phyloP scores from a whole-genome alignment of 768 basidiomycete genomes.

The Tylopilus sp. region DNA sequence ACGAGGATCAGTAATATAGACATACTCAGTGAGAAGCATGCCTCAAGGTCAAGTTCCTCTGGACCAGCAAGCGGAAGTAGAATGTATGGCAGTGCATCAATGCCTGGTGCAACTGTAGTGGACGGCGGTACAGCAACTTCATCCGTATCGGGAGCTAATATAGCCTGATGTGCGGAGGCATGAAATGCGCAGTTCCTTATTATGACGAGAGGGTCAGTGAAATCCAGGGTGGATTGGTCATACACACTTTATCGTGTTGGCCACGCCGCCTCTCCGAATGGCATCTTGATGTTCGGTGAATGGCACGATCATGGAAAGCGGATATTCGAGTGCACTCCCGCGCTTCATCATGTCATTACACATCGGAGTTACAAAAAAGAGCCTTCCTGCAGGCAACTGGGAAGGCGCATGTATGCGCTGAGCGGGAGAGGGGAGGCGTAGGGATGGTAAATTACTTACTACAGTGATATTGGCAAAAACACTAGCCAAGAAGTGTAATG shows the following conservation, averaged over 20 bases:
- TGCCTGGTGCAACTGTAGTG: constrained; percentile 59
- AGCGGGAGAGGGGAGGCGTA: constrained; percentile 1
- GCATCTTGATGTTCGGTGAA: constrained; percentile 90
- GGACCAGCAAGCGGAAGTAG: constrained; percentile 91
- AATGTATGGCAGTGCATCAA: constrained; percentile 81
- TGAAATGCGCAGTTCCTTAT: constrained; percentile 79
- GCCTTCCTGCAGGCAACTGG: constrained; percentile 74
- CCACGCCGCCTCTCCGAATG: constrained; percentile 84
- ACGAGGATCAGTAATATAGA: constrained; percentile 1
- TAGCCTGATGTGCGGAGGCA: constrained; percentile 60
- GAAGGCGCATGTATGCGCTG: neutral
- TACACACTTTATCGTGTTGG: constrained; percentile 80
- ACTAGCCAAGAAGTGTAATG: constrained; percentile 87
- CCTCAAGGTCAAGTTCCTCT: constrained; percentile 93
- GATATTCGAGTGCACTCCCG: constrained; percentile 60
- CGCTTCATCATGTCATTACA: constrained; percentile 46
- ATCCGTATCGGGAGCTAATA: constrained; percentile 63
- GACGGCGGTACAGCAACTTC: constrained; percentile 57
- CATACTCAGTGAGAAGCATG: constrained; percentile 27
- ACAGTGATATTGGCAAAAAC: constrained; percentile 91
- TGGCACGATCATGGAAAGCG: constrained; percentile 73
- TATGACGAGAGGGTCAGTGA: constrained; percentile 8
- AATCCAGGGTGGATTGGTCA: neutral
- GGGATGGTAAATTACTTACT: constrained; percentile 42
- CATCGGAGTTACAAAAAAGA: constrained; percentile 72